Base-by-base conservation (phyloP, 768 basidiomycete species). In the Phylloporus arenicola region DNA sequence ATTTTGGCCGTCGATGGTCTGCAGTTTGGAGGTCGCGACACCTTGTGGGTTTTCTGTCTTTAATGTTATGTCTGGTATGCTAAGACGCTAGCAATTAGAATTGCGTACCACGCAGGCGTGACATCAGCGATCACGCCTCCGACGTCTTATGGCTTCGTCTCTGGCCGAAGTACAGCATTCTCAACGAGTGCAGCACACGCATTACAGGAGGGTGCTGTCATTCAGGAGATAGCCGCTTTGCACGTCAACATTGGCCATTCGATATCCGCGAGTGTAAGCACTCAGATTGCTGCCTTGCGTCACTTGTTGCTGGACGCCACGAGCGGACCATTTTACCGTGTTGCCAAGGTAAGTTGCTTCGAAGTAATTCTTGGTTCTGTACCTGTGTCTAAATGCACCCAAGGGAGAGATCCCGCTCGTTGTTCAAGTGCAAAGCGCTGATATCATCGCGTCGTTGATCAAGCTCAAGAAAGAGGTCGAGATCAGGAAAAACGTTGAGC, bases 381-480 rank as follows among this genome's bases (percentile, higher is more conserved):
- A 16, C 10, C 31, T 30, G 20, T 29, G 17, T 39, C 44, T 54
- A 29, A 47, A 34, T 22, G 5, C 30, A 12, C 38, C 42, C 11
- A 35, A 86, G 82, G 88, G 89, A 6, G 60, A 74, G 31, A 74
- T 92, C 19, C 84, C 88, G 3, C 71, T 96, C 6, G 85, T 95
- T 11, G 71, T 92, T 8, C 80, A 84, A 47, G 82, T 80, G 2
- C 72, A 85, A 55, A 90, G 75, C 57, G 91, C 88, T 4, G 92
- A 94, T 64, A 72, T 87, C 45, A 93, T 94, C 54, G 88, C 86
- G 1, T 81, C 85, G 1, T 67, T 94, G 30, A 72, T 94, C 39
- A 64, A 75, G 22, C 72, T 95, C 49, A 88, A 88, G 67, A 69
- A 70, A 46, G 80, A 88, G 57, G 70, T 84, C 1, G 83, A 86